phyloP scores from a whole-genome alignment of 768 basidiomycete genomes.

The Termitomyces sp. region DNA sequence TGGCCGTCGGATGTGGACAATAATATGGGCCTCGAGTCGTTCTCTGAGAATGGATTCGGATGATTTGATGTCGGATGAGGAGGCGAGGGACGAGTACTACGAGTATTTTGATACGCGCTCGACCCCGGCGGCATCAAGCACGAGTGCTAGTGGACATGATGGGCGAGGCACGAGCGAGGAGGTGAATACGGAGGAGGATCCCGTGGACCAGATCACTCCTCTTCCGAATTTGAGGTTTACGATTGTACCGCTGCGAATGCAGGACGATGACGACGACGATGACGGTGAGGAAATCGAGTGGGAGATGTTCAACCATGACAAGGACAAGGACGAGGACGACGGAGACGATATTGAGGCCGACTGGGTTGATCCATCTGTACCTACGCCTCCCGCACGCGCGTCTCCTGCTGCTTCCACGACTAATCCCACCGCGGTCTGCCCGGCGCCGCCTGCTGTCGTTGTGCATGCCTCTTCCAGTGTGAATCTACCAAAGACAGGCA shows the following conservation, averaged over 20 bases:
- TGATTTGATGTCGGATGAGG: slow-evolving; percentile 25
- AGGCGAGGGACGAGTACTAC: slow-evolving; percentile 41
- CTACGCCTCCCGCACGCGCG: slow-evolving; percentile 22
- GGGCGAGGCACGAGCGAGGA: slow-evolving; percentile 43
- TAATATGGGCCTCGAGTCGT: slow-evolving; percentile 72
- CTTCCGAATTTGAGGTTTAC: slow-evolving; percentile 44
- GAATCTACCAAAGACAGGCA: slow-evolving; percentile 25
- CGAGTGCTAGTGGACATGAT: too few relatives aligned
- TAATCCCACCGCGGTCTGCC: too few relatives aligned
- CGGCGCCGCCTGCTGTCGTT: too few relatives aligned
- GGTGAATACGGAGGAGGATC: slow-evolving; percentile 67
- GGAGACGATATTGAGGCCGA: slow-evolving; percentile 53
- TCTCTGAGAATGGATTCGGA: slow-evolving; percentile 76
- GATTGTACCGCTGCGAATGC: slow-evolving; percentile 9
- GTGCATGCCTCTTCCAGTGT: too few relatives aligned
- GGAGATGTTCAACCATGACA: slow-evolving; percentile 39
- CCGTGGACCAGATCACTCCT: slow-evolving; percentile 65
- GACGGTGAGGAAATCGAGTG: slow-evolving; percentile 40
- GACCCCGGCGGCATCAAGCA: slow-evolving; percentile 36
- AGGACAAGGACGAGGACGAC: too few relatives aligned
- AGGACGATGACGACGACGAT: too few relatives aligned
- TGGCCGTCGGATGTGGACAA: slow-evolving; percentile 79
- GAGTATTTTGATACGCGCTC: slow-evolving; percentile 54
- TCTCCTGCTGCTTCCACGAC: slow-evolving; percentile 15
- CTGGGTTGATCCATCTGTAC: slow-evolving; percentile 67